These are phyloP conservation scores for Blastobotrys robertii DNA, from an alignment of 805 yeast species.

Conservation along the genomic window DNA sequence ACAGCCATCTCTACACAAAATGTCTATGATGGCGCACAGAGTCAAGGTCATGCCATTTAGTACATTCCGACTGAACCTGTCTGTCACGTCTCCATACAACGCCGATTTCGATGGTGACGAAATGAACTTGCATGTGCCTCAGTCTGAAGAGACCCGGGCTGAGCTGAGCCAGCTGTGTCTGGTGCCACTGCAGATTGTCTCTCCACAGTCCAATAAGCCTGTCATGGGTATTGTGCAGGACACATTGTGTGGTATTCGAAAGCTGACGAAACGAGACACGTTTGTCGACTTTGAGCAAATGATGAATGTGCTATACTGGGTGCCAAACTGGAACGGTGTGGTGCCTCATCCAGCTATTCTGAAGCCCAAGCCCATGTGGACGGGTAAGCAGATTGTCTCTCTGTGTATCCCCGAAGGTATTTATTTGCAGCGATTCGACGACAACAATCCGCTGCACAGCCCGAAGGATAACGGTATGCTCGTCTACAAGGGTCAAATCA, in stretches of 20 bases:
- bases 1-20: conserved; percentile 97
- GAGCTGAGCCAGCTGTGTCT: conserved; percentile 93
- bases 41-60: conserved; percentile 98
- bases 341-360: conserved; percentile 91
- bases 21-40: conserved; percentile 99
- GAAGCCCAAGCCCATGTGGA: conserved; percentile 95
- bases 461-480: conserved; percentile 96
- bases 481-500: conserved; percentile 87
- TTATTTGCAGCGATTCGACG: conserved; percentile 88
- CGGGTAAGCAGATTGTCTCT: conserved; percentile 91
- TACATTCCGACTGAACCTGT: conserved; percentile 89
- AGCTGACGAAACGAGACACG: conserved; percentile 83
- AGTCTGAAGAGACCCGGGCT: conserved; percentile 95
- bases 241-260: conserved; percentile 93
- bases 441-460: conserved; percentile 67
- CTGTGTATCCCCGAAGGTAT: conserved; percentile 94
- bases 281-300: conserved; percentile 89
- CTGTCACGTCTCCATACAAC: conserved; percentile 98
- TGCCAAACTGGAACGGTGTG: conserved; percentile 97
- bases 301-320: conserved; percentile 95
- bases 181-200: conserved; percentile 94
- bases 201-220: conserved; percentile 97
- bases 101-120: conserved; percentile 99
- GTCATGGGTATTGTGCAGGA: conserved; percentile 99
- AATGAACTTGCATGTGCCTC: conserved; percentile 99